Conservation (phyloP, 148 eudicot species). For the Camellia lanceoleosa region DNA sequence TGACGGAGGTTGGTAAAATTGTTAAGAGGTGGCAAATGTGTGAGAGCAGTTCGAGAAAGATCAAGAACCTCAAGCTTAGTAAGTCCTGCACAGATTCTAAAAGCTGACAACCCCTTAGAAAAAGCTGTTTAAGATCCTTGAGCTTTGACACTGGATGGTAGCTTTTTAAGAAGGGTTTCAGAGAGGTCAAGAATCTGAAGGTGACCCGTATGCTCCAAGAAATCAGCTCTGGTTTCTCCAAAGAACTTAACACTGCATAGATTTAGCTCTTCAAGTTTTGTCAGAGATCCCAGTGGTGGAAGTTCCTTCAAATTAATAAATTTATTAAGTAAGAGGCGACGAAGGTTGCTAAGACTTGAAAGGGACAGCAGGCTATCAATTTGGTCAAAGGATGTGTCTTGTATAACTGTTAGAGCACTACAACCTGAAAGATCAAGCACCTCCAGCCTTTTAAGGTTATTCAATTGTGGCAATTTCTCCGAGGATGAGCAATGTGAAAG, state of each 20-base stretch:
- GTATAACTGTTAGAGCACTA: slow-evolving; percentile 13
- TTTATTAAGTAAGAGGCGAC: slow-evolving; percentile 19
- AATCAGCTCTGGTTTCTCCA: neutral
- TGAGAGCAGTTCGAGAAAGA: slow-evolving; percentile 28
- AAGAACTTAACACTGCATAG: slow-evolving; percentile 16
- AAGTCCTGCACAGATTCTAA: slow-evolving; percentile 10
- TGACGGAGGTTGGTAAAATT: slow-evolving; percentile 15
- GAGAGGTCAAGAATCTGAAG: slow-evolving; percentile 33
- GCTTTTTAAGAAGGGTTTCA: slow-evolving; percentile 12
- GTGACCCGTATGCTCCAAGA: slow-evolving; percentile 13
- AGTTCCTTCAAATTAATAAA: slow-evolving; percentile 13
- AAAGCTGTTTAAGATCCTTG: slow-evolving; percentile 19
- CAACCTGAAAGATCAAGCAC: slow-evolving; percentile 33
- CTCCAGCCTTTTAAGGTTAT: slow-evolving; percentile 19
- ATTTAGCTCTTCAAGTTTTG: slow-evolving; percentile 30
- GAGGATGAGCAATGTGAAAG: slow-evolving; percentile 11
- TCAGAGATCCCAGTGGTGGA: slow-evolving; percentile 11
- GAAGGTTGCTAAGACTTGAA: slow-evolving; percentile 19
- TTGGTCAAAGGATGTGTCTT: slow-evolving; percentile 23
- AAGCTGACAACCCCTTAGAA: slow-evolving; percentile 20
- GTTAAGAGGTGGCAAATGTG: neutral
- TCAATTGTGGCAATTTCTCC: slow-evolving; percentile 15
- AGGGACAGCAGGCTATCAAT: slow-evolving; percentile 25
- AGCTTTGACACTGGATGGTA: slow-evolving; percentile 31
- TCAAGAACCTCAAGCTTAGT: slow-evolving; percentile 29